Evolutionary conservation across 1,284 basidiomycete genomes (phyloP), one percentile per base, ranked within the genome.

Genomic region (Apiotrichum gamsii): DNA sequence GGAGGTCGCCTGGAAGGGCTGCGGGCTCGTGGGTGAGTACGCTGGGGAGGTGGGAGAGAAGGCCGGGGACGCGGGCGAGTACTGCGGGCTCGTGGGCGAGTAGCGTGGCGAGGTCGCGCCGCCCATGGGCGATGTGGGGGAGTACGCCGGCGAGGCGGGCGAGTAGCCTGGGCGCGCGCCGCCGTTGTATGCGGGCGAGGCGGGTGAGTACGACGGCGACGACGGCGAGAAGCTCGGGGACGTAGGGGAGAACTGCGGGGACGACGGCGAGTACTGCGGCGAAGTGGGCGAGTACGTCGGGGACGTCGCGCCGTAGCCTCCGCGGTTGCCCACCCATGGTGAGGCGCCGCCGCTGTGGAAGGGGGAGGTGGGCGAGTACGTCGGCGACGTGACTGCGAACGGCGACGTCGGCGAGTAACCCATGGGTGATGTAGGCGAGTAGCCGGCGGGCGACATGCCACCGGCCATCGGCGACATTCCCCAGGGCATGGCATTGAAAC

Each of bases 221-320:
- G 63, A 51, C 4, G 62, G 68, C 8, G 59, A 64, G 60, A 90
- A 91, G 0, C 84, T 85, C 8, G 88, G 87, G 0, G 85, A 88
- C 81, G 88, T 86, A 0, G 88, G 88, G 2, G 86, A 90, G 77
- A 90, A 91, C 0, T 84, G 84, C 9, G 88, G 87, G 0, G 85
- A 87, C 82, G 88, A 86, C 0, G 88, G 88, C 4, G 85, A 89
- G 76, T 88, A 91, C 14, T 84, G 84, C 1, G 87, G 87, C 1
- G 84, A 87, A 0, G 87, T 86, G 0, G 87, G 87, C 2, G 85
- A 87, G 70, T 89, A 90, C 20, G 82, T 78, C 23, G 89, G 89
- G 14, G 66, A 67, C 2, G 72, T 63, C 10, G 64, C 64, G 11
- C 59, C 55, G 63, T 83, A 87, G 74, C 83, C 87, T 0, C 84